phyloP scores from a whole-genome alignment of 148 eudicot species.

The Rheum nobile region DNA sequence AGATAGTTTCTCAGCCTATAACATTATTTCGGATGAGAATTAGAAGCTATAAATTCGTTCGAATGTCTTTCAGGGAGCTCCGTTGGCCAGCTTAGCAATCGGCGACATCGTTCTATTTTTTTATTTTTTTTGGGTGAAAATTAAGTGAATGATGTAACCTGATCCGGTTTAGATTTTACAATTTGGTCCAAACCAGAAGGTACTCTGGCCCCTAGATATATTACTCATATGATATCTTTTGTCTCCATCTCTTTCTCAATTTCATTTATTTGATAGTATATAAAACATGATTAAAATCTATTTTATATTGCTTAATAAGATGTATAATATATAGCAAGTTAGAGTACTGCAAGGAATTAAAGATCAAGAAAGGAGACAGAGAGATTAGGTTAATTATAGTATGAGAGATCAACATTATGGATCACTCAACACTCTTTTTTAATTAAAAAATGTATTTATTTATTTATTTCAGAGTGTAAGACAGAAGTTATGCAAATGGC shows the following conservation, averaged over 20 bases:
- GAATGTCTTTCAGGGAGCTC: too few species aligned
- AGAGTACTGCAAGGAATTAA: background rate
- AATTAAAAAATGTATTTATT: background rate
- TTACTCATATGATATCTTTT: background rate
- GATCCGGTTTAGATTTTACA: slow-evolving; percentile 6
- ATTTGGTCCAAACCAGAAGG: background rate
- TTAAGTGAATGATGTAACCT: background rate
- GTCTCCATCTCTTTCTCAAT: background rate
- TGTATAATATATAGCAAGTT: too few species aligned
- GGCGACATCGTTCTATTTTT: too few species aligned
- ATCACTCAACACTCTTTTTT: background rate
- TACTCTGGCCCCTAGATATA: background rate
- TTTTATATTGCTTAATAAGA: too few species aligned
- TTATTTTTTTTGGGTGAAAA: too few species aligned
- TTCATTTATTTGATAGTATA: background rate
- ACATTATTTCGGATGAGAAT: too few species aligned
- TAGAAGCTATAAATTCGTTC: too few species aligned
- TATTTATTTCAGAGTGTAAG: background rate
- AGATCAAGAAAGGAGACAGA: background rate
- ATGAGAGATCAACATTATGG: background rate
- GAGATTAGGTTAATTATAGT: background rate
- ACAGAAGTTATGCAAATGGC: background rate
- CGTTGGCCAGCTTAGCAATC: too few species aligned
- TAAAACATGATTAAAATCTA: too few species aligned
- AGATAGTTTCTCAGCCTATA: too few species aligned